phyloP scores from a whole-genome alignment of 2,329 filamentous ascomycete genomes.

The Blumeria hordei region DNA sequence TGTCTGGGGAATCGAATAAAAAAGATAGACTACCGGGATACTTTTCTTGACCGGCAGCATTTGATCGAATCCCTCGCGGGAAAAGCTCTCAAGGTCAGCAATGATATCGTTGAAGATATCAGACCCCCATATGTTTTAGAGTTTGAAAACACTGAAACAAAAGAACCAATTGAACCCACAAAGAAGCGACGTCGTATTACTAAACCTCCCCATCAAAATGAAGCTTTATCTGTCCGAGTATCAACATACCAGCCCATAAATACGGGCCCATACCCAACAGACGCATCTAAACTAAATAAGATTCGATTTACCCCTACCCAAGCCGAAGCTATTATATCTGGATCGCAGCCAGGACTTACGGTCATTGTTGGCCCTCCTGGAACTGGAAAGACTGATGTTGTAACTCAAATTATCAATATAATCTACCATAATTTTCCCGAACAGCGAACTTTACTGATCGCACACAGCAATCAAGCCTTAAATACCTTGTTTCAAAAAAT shows the following conservation, averaged over 20 bases:
- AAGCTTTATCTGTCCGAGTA: conserved; percentile 49
- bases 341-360: conserved; percentile 80
- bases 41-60: conserved; percentile 89
- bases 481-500: conserved; percentile 98
- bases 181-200: conserved; percentile 75
- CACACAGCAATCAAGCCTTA: conserved; percentile 91
- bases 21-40: conserved; percentile 75
- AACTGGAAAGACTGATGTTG: conserved; percentile 97
- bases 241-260: conserved; percentile 80
- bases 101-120: conserved; percentile 48
- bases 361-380: conserved; percentile 87
- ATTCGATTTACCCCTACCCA: conserved; percentile 82
- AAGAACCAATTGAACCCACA: conserved; percentile 31
- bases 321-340: conserved; percentile 78
- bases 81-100: conserved; percentile 58
- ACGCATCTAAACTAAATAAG: conserved; percentile 57
- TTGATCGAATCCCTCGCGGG: conserved; percentile 74
- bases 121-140: conserved; percentile 74
- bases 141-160: conserved; percentile 27
- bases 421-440: conserved; percentile 94
- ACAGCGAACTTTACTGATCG: conserved; percentile 76
- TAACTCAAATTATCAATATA: conserved; percentile 95
- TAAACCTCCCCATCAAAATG: conserved; percentile 36
- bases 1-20: conserved; percentile 54
- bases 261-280: conserved; percentile 68